Evolutionary conservation across 768 basidiomycete species (phyloP), one percentile per base, ranked within the genome.

Genomic region (Lactifluus volemus): DNA sequence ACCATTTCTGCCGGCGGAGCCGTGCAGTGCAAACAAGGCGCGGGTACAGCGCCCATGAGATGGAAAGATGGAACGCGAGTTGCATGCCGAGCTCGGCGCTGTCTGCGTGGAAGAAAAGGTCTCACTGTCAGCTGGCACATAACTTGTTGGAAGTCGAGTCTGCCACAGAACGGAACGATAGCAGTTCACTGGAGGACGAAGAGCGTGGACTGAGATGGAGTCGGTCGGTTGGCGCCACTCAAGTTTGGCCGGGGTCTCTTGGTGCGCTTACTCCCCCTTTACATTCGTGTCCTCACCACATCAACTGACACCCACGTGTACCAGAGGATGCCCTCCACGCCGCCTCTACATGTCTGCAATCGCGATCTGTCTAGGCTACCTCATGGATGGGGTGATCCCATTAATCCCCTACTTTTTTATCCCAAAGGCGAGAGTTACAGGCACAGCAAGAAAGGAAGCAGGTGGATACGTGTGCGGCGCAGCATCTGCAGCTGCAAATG

Each of bases 11-110:
- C 74, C 82, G 88, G 32, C 82, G 25, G 25, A 25, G 79, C 32
- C 79, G 81, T 42, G 81, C 85, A 62, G 81, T 42, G 81, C 85
- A 62, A 95, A 91, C 10, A 77, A 85, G 48, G 80, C 85, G 17
- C 86, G 95, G 32, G 94, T 98, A n/a, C 71, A 81, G 3, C 85
- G 91, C 12, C 92, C 89, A 58, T 99, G 97, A 70, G 83, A 84
- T 9, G 93, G 93, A 52, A 95, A 98, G 77, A 89, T 98, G 83
- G 94, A 98, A 74, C 85, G 96, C 48, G 97, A 98, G 70, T 93
- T 98, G 1, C 78, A 85, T 58, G 89, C 84, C 44, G 82, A 98
- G 1, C 84, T 98, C 7, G 89, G 88, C 4, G 89, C 92, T 0
- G 80, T 96, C 45, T 97, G 97, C 42, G 85, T 99, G 29, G 90